Evolutionary conservation across 1,284 basidiomycete species (phyloP), one percentile per base, ranked within the genome.

Genomic region (Cryptococcus sp.): DNA sequence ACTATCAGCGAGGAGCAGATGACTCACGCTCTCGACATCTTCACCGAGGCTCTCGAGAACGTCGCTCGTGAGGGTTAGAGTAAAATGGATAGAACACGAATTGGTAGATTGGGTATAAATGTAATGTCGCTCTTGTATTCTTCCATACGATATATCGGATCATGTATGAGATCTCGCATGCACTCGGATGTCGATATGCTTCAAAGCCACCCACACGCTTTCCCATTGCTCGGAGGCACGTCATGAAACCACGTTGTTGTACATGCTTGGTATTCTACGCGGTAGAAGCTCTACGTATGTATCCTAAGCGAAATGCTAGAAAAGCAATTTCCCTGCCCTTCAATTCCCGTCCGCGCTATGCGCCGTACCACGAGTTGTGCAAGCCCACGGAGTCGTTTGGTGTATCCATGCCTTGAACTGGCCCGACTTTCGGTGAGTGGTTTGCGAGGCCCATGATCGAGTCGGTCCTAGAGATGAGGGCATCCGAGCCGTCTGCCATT

Each of bases 1-100:
- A 86, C 86, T 69, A 82, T 89, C 71, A 81, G 82, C 42, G 74
- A 84, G 77, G 82, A 81, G 66, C 86, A 90, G 71, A 81, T 89
- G 75, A 80, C 73, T 56, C 82, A 82, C 72, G 88, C 86, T 1
- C 80, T 81, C 60, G 70, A 79, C 57, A 85, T 88, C 55, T 87
- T 90, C 77, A 78, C 77, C 50, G 79, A 85, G 66, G 83, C 87
- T 5, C 82, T 89, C 23, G 80, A 82, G 74, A 86, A 87, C 67
- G 84, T 88, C 50, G 81, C 87, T 17, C 71, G 68, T 2, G 85
- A 86, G 72, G 82, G 80, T 20, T 84, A 74, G 55, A 48, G 40
- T 11, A 52, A 25, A 3, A 25, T 3, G 3, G 25, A 25, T 25
- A 25, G 25, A 25, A 25, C 25, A 3, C 25, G 25, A 25, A 25